Conservation (phyloP, 495 filamentous ascomycete species). For the Penicillium taxi region DNA sequence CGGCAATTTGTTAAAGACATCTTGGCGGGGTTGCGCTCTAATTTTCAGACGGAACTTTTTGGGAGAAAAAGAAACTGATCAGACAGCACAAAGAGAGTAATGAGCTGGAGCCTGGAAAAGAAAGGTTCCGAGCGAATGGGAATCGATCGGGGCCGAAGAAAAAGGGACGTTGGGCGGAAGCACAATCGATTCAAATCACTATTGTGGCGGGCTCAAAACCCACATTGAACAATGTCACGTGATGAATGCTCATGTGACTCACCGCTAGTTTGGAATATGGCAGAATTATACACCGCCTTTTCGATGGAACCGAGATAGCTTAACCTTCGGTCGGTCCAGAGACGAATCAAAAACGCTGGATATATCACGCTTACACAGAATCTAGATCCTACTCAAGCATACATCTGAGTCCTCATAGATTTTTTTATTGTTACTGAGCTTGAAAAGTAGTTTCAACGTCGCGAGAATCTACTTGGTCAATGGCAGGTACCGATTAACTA, state of each 20-base stretch:
- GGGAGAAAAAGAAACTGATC: conserved; percentile 11
- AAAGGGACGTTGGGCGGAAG: conserved; percentile 17
- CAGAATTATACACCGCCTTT: too few relatives aligned
- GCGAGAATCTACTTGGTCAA: too few relatives aligned
- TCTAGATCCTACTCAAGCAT: too few relatives aligned
- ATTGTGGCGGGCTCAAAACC: conserved; percentile 44
- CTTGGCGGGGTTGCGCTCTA: conserved; percentile 43
- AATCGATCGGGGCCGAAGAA: conserved; percentile 3
- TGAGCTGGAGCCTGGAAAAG: conserved; percentile 2
- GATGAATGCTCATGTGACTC: conserved; percentile 21
- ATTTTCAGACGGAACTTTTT: conserved; percentile 17
- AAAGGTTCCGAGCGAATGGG: conserved; percentile 9
- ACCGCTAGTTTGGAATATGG: too few relatives aligned
- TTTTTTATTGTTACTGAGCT: too few relatives aligned
- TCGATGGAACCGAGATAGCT: too few relatives aligned
- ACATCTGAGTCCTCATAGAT: too few relatives aligned
- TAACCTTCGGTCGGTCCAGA: too few relatives aligned
- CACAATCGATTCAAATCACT: conserved; percentile 35
- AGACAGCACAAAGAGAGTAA: conserved; percentile 12
- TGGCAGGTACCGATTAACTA: too few relatives aligned
- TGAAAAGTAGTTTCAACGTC: too few relatives aligned
- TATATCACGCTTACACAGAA: too few relatives aligned
- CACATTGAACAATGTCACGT: conserved; percentile 24
- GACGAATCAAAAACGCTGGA: not conserved
- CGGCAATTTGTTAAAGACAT: conserved; percentile 99